phyloP scores from a whole-genome alignment of 257 asterid genomes.

The Primulina huaijiensis region DNA sequence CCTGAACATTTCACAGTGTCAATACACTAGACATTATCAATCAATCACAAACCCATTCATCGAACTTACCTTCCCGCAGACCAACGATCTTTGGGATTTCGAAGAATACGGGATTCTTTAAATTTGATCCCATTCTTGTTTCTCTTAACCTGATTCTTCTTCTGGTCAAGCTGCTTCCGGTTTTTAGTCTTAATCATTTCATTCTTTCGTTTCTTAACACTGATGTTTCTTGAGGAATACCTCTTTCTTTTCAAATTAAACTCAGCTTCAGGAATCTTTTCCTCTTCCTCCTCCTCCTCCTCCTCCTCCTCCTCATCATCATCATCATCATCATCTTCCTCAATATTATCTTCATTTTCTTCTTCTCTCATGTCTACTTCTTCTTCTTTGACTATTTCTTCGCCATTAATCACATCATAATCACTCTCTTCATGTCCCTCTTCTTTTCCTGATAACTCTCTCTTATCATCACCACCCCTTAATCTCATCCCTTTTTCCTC shows the following conservation, averaged over 20 bases:
- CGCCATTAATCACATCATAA: slow-evolving; percentile 14
- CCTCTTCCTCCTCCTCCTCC: slow-evolving; percentile 31
- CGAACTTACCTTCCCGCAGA: slow-evolving; percentile 69
- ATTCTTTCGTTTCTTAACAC: slow-evolving; percentile 45
- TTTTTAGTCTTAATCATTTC: slow-evolving; percentile 36
- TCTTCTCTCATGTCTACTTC: slow-evolving; percentile 7
- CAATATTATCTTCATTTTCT: slow-evolving; percentile 14
- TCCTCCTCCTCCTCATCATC: slow-evolving; percentile 28
- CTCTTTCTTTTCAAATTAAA: slow-evolving; percentile 65
- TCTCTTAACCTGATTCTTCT: slow-evolving; percentile 32
- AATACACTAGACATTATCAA: neutral
- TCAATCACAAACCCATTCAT: neutral
- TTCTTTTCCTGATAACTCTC: slow-evolving; percentile 20
- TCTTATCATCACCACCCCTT: slow-evolving; percentile 26
- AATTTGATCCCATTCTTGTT: slow-evolving; percentile 37
- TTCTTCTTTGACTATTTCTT: slow-evolving; percentile 10
- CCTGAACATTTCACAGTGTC: slow-evolving; percentile 37
- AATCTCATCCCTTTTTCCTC: slow-evolving; percentile 27
- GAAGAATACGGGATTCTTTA: slow-evolving; percentile 45
- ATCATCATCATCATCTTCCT: no score
- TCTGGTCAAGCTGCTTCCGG: slow-evolving; percentile 32
- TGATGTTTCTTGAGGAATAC: slow-evolving; percentile 53
- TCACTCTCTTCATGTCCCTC: slow-evolving; percentile 24
- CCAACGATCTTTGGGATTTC: slow-evolving; percentile 89
- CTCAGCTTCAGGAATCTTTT: slow-evolving; percentile 29